Conservation (phyloP, 768 basidiomycete genomes). For the Boletus rubropictus region DNA sequence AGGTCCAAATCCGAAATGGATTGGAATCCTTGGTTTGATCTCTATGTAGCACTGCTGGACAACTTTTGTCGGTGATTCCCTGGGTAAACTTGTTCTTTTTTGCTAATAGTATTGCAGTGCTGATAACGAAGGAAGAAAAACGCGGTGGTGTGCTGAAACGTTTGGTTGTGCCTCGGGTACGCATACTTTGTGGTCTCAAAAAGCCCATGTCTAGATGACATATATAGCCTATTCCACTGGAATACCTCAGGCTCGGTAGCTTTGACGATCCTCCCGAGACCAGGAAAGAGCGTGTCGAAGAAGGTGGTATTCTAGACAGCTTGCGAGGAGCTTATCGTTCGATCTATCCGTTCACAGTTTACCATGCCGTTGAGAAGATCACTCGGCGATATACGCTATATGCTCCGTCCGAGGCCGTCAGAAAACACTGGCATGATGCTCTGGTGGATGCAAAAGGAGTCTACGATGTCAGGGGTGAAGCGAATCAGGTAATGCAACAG, state of each 20-base stretch:
- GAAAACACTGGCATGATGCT: conserved; percentile 59
- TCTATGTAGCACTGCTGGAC: conserved; percentile 64
- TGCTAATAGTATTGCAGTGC: conserved; percentile 38
- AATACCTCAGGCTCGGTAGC: conserved; percentile 66
- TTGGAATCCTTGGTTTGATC: conserved; percentile 66
- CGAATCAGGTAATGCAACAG: conserved; percentile 52
- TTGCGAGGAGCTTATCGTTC: conserved; percentile 47
- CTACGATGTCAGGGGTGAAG: conserved; percentile 59
- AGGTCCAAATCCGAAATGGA: conserved; percentile 58
- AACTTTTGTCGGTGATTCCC: conserved; percentile 56
- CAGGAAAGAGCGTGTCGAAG: conserved; percentile 58
- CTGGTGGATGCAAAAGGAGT: conserved; percentile 61
- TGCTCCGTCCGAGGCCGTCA: conserved; percentile 48
- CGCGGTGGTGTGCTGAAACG: conserved; percentile 46
- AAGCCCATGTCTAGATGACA: conserved; percentile 8
- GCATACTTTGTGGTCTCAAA: conserved; percentile 16
- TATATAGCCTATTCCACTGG: conserved; percentile 68
- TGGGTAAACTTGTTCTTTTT: background rate
- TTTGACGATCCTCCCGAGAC: conserved; percentile 57
- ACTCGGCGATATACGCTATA: conserved; percentile 69
- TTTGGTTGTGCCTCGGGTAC: conserved; percentile 60
- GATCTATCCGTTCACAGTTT: conserved; percentile 74
- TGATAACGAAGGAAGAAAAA: conserved; percentile 59
- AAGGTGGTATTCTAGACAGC: conserved; percentile 50
- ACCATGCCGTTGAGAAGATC: conserved; percentile 54